Conservation (phyloP, 257 asterid genomes). For the Rhazya stricta region DNA sequence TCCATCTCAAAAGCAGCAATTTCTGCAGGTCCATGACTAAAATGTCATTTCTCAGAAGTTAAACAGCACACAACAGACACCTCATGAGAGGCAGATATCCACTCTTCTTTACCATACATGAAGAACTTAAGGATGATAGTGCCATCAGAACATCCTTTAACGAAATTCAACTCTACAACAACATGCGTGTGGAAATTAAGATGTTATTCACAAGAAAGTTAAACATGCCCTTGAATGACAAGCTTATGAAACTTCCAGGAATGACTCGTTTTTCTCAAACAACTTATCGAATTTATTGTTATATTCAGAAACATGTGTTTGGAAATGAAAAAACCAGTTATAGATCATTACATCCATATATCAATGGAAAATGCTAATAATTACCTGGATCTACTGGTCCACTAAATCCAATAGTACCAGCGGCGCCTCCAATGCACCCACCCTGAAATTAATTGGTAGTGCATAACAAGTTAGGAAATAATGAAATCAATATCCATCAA, state of each 20-base stretch:
- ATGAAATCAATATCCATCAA: background rate
- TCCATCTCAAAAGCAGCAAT: constrained; percentile 72
- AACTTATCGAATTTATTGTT: background rate
- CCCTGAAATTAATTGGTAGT: constrained; percentile 39
- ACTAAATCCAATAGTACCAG: constrained; percentile 40
- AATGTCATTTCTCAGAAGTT: background rate
- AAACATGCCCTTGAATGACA: background rate
- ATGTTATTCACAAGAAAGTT: background rate
- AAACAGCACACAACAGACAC: background rate
- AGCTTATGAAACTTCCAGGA: background rate
- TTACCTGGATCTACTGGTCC: constrained; percentile 57
- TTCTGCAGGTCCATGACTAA: constrained; percentile 31
- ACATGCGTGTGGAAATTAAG: background rate
- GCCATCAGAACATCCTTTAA: background rate
- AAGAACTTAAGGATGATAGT: background rate
- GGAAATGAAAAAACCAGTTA: background rate
- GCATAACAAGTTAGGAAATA: background rate
- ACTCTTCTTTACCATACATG: background rate
- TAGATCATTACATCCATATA: background rate
- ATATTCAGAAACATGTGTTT: background rate
- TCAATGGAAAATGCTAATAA: background rate
- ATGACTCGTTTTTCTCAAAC: background rate
- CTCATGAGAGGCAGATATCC: background rate
- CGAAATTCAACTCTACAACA: background rate
- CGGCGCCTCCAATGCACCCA: constrained; percentile 43